phyloP scores from a whole-genome alignment of 768 basidiomycete species.

The Amylocystis lapponica region DNA sequence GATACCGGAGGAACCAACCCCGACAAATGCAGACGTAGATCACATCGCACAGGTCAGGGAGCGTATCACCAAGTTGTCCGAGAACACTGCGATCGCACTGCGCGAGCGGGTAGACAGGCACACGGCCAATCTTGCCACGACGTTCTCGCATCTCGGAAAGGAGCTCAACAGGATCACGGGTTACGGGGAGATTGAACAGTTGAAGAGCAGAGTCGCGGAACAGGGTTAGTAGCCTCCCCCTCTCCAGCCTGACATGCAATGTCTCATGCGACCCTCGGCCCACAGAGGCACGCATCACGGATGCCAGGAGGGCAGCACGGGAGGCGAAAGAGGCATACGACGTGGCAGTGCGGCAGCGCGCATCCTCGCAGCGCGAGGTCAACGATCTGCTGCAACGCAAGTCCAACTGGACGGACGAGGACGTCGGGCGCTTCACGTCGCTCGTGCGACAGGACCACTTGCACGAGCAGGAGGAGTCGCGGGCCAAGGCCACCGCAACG shows the following conservation, averaged over 20 bases:
- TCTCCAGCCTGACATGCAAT: no score
- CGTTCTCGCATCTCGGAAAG: conserved; percentile 68
- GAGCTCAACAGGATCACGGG: conserved; percentile 87
- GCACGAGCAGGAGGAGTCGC: conserved; percentile 72
- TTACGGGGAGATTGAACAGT: conserved; percentile 81
- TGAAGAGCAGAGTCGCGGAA: conserved; percentile 71
- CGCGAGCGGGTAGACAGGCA: conserved; percentile 54
- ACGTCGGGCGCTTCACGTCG: conserved; percentile 82
- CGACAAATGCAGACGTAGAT: no score
- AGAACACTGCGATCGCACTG: conserved; percentile 29
- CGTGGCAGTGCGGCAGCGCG: conserved; percentile 70
- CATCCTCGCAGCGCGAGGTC: conserved; percentile 88
- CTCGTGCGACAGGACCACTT: conserved; percentile 89
- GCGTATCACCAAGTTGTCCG: conserved; percentile 40
- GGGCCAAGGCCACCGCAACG: conserved; percentile 61
- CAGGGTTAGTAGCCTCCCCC: conserved; percentile 59
- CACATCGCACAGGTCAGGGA: conserved; percentile 10
- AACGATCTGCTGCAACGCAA: conserved; percentile 95
- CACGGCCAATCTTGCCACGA: conserved; percentile 48
- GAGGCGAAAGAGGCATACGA: conserved; percentile 74
- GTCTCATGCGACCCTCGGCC: neutral
- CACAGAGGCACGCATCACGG: conserved; percentile 69
- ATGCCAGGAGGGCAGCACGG: conserved; percentile 60
- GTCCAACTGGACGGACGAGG: conserved; percentile 84
- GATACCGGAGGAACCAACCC: no score